Base-by-base conservation (phyloP, 2,329 filamentous ascomycete genomes). In the Aureobasidium sp. region DNA sequence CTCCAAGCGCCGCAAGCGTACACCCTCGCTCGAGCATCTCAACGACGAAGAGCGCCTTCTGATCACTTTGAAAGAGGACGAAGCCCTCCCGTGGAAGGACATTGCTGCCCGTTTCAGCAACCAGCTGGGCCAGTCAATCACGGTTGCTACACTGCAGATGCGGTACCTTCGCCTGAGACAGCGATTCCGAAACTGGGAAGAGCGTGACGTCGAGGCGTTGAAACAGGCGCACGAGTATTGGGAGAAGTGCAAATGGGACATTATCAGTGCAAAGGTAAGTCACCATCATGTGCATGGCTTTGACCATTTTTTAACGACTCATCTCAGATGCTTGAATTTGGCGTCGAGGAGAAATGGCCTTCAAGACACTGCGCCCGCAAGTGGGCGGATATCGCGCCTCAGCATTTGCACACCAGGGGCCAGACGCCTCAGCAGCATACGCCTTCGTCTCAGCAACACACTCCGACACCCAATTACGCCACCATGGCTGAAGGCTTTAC, bases 71-170 rank as follows among this genome's bases (percentile, higher is more conserved):
- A 82, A 81, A 62, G 79, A 82, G 63, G 78, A 81, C 53, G 79
- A 82, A 61, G 75, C 72, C 36, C 75, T 82, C 61, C 77, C 80
- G 0, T 83, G 80, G 81, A 82, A 82, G 67, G 80, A 82, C 62
- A 82, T 82, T 63, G 78, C 78, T 9, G 72, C 74, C 7, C 77
- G 77, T 25, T 82, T 82, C 69, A 74, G 78, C 61, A 74, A 73
- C 14, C 78, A 81, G 34, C 71, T 78, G 31, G 78, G 78, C 62
- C 78, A 81, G 67, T 73, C 70, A 5, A 78, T 79, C 64, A 42
- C 53, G 20, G 78, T 82, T 53, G 78, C 80, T 4, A 79, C 80
- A 8, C 71, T 83, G 36, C 81, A 83, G 67, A 83, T 83, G 81
- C 78, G 79, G 22, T 76, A 80, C 66, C 82, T 81, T 68, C 74